Evolutionary conservation across 805 yeast genomes (phyloP), one percentile per base, ranked within the genome.

Genomic region (Cyberlindnera maclurae): DNA sequence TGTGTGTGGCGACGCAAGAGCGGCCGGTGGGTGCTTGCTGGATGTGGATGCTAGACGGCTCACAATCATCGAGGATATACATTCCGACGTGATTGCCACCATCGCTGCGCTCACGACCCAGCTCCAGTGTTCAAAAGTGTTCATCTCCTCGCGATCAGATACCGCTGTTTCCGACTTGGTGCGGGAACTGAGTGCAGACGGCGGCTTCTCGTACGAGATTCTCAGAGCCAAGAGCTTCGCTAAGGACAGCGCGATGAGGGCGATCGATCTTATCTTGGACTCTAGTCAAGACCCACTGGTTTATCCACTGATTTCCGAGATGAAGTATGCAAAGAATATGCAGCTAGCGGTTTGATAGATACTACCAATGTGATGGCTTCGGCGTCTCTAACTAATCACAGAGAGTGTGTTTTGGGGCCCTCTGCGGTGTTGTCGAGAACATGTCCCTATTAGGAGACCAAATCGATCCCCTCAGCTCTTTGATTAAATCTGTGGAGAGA

Each of bases 271-370:
- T 4, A 15, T 39, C 7, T 16, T 39, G 26, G 36, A 31, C 4
- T 29, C 26, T 12, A 26, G 32, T 13, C n/a, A 28, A 9, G 26
- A 16, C 11, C 15, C 35, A 2, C 3, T 26, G n/a, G 13, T 40
- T 9, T 32, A 35, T 29, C 26, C 42, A 3, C 12, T 36, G 2
- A 31, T 45, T 12, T 29, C 40, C 1, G 43, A 40, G 13, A 15
- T 45, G 26, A 38, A 35, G 29, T 38, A 18, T 29, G 30, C 37
- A 2, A 37, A 33, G 12, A 15, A 37, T 11, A 26, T 40, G 17
- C 11, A n/a, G 5, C 29, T 42, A 28, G 46, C 46, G 12, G 49
- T 45, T 39, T 29, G 45, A 26, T 31, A 26, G n/a, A 29, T 16
- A 28, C 34, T 15, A 8, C 18, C 15, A 27, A 22, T 16, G 17